A percentile compares a stretch with the other conserved stretches of the same genome.
These are phyloP conservation scores for Candida germanica DNA, from an alignment of 805 yeast genomes.

Conservation along the genomic window DNA sequence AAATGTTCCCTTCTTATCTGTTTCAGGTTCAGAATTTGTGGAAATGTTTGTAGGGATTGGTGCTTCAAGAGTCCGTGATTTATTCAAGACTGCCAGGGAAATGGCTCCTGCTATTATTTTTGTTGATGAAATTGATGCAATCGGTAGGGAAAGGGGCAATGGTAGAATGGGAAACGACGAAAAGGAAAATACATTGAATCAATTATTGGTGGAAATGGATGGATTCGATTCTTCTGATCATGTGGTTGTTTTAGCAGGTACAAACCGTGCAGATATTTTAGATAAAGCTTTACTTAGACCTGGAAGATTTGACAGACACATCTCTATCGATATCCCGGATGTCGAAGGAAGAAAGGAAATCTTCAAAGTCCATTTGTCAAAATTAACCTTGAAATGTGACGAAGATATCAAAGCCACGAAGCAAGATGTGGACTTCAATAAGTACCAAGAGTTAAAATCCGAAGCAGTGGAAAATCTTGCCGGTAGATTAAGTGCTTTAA, in stretches of 20 bases:
- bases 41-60: conserved; percentile 99
- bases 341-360: conserved; percentile 93
- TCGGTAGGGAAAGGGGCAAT: conserved; percentile 84
- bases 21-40: conserved; percentile 95
- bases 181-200: conserved; percentile 94
- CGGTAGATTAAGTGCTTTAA: conserved; percentile 89
- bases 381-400: conserved; percentile 55
- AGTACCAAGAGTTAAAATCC: conserved; percentile 37
- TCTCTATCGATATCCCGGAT: conserved; percentile 89
- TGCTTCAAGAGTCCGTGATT: conserved; percentile 95
- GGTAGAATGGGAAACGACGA: conserved; percentile 88
- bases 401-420: conserved; percentile 26
- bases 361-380: conserved; percentile 78
- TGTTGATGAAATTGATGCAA: conserved; percentile 99
- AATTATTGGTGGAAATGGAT: conserved; percentile 96
- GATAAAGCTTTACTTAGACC: conserved; percentile 95
- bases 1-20: conserved; percentile 93
- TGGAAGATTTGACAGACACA: conserved; percentile 95
- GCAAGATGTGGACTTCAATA: conserved; percentile 31
- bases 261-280: conserved; percentile 90
- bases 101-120: conserved; percentile 95
- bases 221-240: conserved; percentile 91
- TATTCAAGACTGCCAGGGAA: conserved; percentile 87
- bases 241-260: conserved; percentile 95
- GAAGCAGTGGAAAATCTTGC: conserved; percentile 53